Conservation (phyloP, 1,139 yeast species). For the Pichia inconspicua region DNA sequence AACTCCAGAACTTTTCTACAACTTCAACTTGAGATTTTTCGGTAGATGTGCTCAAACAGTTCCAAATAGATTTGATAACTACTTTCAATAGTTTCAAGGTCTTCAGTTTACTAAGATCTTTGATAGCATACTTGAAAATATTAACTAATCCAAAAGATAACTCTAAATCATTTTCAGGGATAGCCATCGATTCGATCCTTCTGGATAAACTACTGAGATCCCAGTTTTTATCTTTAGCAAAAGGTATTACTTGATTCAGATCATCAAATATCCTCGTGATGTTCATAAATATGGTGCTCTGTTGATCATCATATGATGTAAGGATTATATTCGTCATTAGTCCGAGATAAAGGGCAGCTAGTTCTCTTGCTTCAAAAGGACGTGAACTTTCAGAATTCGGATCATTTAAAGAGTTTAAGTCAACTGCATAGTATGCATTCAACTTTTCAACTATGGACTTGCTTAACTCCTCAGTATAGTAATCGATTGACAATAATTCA, state of each 20-base stretch:
- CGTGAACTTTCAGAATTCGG: conserved; percentile 7
- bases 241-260: conserved; percentile 43
- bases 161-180: conserved; percentile 21
- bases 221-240: conserved; percentile 25
- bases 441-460: conserved; percentile 23
- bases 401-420: not conserved
- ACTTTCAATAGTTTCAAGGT: conserved; percentile 32
- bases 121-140: conserved; percentile 35
- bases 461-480: conserved; percentile 12
- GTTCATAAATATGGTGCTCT: conserved; percentile 24
- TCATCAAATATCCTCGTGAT: conserved; percentile 36
- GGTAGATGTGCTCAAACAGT: conserved; percentile 35
- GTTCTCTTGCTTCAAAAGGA: conserved; percentile 40
- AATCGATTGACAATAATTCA: conserved; percentile 10
- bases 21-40: conserved; percentile 57
- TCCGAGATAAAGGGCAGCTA: conserved; percentile 37
- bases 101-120: conserved; percentile 24
- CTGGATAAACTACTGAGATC: conserved; percentile 29
- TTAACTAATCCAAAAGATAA: conserved; percentile 42
- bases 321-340: conserved; percentile 33
- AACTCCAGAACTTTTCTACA: conserved; percentile 43
- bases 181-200: conserved; percentile 27
- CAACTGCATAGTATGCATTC: conserved; percentile 10
- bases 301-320: conserved; percentile 22
- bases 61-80: conserved; percentile 40